phyloP scores from a whole-genome alignment of 2,329 filamentous ascomycete species.

The Paracoccidioides brasiliensis region DNA sequence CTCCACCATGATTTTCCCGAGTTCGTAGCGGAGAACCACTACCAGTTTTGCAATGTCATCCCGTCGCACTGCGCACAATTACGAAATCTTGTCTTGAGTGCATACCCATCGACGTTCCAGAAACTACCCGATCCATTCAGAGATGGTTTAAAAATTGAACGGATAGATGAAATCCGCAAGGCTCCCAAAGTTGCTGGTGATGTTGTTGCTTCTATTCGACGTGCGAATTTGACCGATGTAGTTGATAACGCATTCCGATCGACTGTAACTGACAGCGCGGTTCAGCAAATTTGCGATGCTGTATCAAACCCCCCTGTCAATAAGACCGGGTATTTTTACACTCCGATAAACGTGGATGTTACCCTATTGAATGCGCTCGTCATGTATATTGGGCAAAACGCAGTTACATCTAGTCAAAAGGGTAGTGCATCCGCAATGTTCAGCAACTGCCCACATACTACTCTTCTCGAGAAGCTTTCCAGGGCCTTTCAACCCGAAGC shows the following conservation, averaged over 20 bases:
- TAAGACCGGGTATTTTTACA: constrained; percentile 52
- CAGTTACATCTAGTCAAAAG: constrained; percentile 48
- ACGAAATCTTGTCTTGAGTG: constrained; percentile 75
- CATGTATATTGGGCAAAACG: constrained; percentile 65
- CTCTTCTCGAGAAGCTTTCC: constrained; percentile 61
- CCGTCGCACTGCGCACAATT: constrained; percentile 76
- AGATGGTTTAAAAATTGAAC: constrained; percentile 61
- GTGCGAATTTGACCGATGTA: constrained; percentile 40
- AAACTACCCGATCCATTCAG: constrained; percentile 65
- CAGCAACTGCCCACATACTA: constrained; percentile 53
- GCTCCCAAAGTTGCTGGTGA: constrained; percentile 54
- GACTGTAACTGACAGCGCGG: constrained; percentile 51
- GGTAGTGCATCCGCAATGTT: constrained; percentile 47
- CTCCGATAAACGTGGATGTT: constrained; percentile 55
- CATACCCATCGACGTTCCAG: constrained; percentile 55
- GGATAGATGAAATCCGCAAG: constrained; percentile 59
- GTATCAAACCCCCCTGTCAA: constrained; percentile 48
- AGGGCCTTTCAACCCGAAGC: constrained; percentile 63
- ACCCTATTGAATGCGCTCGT: constrained; percentile 67
- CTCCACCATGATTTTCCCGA: constrained; percentile 92
- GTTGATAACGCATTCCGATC: constrained; percentile 45
- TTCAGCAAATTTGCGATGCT: constrained; percentile 63
- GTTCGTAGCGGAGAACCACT: constrained; percentile 78
- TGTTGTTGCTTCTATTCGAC: constrained; percentile 35
- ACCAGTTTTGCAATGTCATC: constrained; percentile 66